phyloP scores from a whole-genome alignment of 352 stramenopile genomes.

The Paralagenidium karlingii region DNA sequence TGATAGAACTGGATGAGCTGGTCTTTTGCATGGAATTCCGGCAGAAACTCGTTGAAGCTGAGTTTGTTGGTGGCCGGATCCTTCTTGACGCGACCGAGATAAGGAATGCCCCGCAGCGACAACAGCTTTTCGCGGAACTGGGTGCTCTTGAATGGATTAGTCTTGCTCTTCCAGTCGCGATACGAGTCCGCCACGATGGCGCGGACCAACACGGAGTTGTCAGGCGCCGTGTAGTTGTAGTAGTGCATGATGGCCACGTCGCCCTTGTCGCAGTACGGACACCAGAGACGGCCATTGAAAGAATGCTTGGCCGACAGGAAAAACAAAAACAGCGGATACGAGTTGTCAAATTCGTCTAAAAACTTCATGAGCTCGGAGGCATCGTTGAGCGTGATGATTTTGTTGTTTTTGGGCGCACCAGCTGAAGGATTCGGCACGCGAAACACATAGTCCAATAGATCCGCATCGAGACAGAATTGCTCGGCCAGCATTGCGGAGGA shows the following conservation, averaged over 20 bases:
- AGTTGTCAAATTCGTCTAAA: constrained; percentile 43
- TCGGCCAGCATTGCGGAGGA: constrained; percentile 57
- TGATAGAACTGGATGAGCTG: constrained; percentile 28
- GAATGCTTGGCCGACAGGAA: constrained; percentile 58
- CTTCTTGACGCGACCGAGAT: constrained; percentile 32
- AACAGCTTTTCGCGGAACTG: constrained; percentile 46
- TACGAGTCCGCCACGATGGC: constrained; percentile 36
- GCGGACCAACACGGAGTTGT: constrained; percentile 34
- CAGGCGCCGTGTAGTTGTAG: constrained; percentile 56
- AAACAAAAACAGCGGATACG: constrained; percentile 60
- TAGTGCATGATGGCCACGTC: constrained; percentile 65
- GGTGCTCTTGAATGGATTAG: constrained; percentile 49
- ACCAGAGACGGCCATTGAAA: constrained; percentile 76
- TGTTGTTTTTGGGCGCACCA: constrained; percentile 24
- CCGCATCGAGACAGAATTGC: constrained; percentile 41
- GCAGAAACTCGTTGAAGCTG: constrained; percentile 24
- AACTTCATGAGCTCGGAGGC: constrained; percentile 31
- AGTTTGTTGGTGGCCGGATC: constrained; percentile 24
- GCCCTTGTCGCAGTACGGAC: constrained; percentile 62
- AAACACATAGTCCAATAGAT: constrained; percentile 62
- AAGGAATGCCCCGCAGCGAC: constrained; percentile 49
- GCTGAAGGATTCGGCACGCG: constrained; percentile 24
- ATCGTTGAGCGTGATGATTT: constrained; percentile 26
- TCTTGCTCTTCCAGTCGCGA: constrained; percentile 64
- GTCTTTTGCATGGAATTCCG: constrained; percentile 24